These are phyloP conservation scores for Aspergillus brasiliensis DNA, from an alignment of 2,329 filamentous ascomycete genomes.

Conservation along the genomic window DNA sequence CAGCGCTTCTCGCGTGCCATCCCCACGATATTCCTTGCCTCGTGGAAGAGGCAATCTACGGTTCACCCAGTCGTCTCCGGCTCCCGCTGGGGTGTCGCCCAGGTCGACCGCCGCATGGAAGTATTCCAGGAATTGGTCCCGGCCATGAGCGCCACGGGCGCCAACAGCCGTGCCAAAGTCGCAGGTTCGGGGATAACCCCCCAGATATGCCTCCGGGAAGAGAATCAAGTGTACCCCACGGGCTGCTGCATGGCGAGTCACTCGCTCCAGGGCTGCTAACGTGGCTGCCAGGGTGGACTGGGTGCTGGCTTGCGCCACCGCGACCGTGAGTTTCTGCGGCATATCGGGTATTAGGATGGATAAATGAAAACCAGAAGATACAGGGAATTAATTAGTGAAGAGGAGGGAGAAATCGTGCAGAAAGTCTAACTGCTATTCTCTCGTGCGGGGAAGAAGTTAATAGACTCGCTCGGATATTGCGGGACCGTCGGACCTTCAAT, in stretches of 20 bases:
- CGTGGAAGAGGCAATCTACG: slow-evolving; percentile 57
- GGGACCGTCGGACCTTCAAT: background rate
- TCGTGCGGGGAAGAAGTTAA: background rate
- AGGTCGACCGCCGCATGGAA: slow-evolving; percentile 79
- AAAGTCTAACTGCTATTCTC: background rate
- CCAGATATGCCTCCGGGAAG: slow-evolving; percentile 89
- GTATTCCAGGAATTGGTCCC: slow-evolving; percentile 81
- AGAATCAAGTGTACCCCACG: slow-evolving; percentile 69
- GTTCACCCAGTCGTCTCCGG: slow-evolving; percentile 71
- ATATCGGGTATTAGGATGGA: slow-evolving; percentile 24
- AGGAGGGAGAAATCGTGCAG: background rate
- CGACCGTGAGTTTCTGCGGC: slow-evolving; percentile 46
- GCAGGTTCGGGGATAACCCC: slow-evolving; percentile 84
- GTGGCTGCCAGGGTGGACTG: slow-evolving; percentile 55
- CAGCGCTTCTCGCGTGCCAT: slow-evolving; percentile 77
- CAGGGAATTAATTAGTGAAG: background rate
- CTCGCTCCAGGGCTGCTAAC: slow-evolving; percentile 64
- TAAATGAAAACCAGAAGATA: background rate
- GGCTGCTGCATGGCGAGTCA: slow-evolving; percentile 65
- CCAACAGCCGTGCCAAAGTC: slow-evolving; percentile 77
- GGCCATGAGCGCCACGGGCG: slow-evolving; percentile 65
- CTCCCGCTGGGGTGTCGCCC: slow-evolving; percentile 73
- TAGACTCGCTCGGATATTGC: background rate
- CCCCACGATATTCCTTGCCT: slow-evolving; percentile 60
- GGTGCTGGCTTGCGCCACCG: slow-evolving; percentile 52